Evolutionary conservation across 2,329 filamentous ascomycete species (phyloP).

Genomic region (Nigrospora osmanthi): DNA sequence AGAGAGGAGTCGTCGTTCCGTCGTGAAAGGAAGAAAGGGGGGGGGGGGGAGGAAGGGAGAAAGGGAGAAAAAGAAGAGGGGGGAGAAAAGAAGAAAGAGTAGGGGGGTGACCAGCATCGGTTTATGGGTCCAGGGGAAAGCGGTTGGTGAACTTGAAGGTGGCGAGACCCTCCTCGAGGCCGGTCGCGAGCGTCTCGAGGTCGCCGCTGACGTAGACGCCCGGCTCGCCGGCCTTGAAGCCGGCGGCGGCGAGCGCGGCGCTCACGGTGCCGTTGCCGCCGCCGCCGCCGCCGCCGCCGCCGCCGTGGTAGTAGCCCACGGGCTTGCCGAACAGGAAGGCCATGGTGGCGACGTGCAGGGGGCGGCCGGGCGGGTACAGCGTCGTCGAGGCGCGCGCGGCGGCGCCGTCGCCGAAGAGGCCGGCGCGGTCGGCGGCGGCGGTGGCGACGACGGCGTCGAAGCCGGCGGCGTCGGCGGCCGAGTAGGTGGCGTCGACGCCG

Average conservation of each 20-base stretch:
- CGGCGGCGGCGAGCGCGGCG: constrained; percentile 28
- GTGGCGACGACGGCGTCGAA: constrained; percentile 58
- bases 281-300: constrained; percentile 23
- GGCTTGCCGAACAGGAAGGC: constrained; percentile 66
- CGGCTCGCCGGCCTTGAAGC: constrained; percentile 29
- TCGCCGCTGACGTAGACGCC: constrained; percentile 32
- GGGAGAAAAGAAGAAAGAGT: too few relatives aligned
- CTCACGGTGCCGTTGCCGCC: constrained; percentile 25
- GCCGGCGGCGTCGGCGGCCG: constrained; percentile 50
- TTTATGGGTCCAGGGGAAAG: constrained; percentile 45
- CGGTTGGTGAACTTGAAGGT: constrained; percentile 60
- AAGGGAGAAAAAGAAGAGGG: too few relatives aligned
- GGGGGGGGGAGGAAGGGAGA: too few relatives aligned
- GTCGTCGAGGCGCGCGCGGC: constrained; percentile 40
- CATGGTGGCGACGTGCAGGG: constrained; percentile 54
- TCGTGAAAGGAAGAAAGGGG: too few relatives aligned
- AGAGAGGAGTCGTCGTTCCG: too few relatives aligned
- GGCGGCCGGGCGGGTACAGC: constrained; percentile 56
- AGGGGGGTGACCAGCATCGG: too few relatives aligned
- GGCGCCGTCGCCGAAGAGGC: constrained; percentile 37
- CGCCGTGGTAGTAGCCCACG: constrained; percentile 53
- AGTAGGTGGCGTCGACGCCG: constrained; percentile 57
- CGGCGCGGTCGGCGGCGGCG: constrained; percentile 36
- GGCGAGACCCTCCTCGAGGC: constrained; percentile 50
- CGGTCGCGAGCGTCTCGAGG: constrained; percentile 28